Evolutionary conservation across 371 early-diverging fungal genomes (phyloP).

Genomic region (Mucor velutinosus): DNA sequence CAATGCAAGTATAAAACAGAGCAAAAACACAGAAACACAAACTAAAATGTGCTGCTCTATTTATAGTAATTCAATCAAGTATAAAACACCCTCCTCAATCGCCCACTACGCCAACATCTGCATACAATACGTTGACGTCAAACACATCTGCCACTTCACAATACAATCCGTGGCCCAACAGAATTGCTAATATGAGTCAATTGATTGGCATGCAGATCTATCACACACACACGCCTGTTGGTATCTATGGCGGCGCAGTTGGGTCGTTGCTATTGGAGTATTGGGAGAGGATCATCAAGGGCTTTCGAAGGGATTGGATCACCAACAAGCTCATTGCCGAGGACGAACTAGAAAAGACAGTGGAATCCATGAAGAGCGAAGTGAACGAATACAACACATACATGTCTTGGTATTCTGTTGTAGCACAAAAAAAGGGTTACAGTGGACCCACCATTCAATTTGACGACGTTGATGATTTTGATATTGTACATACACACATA

Average conservation of each 20-base stretch:
- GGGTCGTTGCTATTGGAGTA: slow-evolving; percentile 41
- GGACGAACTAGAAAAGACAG: slow-evolving; percentile 33
- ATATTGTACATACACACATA: slow-evolving; percentile 20
- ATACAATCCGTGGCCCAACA: slow-evolving; percentile 45
- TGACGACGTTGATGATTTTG: slow-evolving; percentile 39
- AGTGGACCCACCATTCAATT: slow-evolving; percentile 42
- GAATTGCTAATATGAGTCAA: slow-evolving; percentile 37
- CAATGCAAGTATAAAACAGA: slow-evolving; percentile 6
- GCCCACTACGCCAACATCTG: slow-evolving; percentile 5
- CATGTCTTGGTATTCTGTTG: slow-evolving; percentile 53
- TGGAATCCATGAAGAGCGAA: slow-evolving; percentile 34
- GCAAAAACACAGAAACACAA: not conserved
- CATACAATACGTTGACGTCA: not conserved
- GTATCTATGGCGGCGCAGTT: slow-evolving; percentile 38
- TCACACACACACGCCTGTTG: slow-evolving; percentile 49
- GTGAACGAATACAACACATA: slow-evolving; percentile 42
- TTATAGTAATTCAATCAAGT: slow-evolving; percentile 10
- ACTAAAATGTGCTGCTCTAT: not conserved
- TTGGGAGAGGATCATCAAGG: slow-evolving; percentile 41
- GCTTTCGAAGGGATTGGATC: slow-evolving; percentile 37
- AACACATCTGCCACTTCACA: not conserved
- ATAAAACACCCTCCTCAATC: slow-evolving; percentile 17
- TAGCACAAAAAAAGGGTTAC: slow-evolving; percentile 50
- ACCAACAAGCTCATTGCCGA: slow-evolving; percentile 36
- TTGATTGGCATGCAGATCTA: slow-evolving; percentile 44